Percentiles rank a stretch among this genome's conserved stretches.
Evolutionary conservation across 345 rosid species (phyloP).

Genomic region (Eucalyptus victrix): DNA sequence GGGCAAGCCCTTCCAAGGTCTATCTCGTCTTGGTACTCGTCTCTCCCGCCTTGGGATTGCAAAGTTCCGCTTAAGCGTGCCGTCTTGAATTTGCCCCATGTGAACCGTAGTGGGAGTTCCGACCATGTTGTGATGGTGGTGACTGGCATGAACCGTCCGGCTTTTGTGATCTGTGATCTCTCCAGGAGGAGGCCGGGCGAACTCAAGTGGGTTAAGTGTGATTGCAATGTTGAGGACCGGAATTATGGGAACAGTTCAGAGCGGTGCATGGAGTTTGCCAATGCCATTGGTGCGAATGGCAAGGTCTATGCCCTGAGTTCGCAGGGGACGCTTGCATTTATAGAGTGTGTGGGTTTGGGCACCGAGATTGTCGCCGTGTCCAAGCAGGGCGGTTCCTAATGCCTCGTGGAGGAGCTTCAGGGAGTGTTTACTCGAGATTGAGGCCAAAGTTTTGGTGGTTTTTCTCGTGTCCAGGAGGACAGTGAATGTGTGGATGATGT

Average conservation of each 20-base stretch:
- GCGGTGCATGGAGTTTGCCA: not conserved
- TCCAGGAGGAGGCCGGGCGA: not conserved
- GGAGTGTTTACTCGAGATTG: constrained; percentile 17
- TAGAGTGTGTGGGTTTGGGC: not conserved
- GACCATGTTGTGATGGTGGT: not conserved
- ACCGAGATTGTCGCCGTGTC: not conserved
- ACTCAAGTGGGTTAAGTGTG: not conserved
- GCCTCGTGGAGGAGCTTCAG: not conserved
- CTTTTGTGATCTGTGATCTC: not conserved
- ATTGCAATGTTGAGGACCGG: not conserved
- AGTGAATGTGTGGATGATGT: constrained; percentile 3
- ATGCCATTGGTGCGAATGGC: constrained; percentile 8
- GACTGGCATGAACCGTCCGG: constrained; percentile 1
- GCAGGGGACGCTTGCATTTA: constrained; percentile 7
- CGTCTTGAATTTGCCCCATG: not conserved
- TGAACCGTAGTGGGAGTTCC: accelerated
- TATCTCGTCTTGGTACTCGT: not conserved
- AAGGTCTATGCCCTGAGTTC: constrained; percentile 17
- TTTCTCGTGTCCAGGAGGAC: constrained; percentile 3
- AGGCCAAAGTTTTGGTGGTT: constrained; percentile 3
- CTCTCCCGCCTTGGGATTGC: not conserved
- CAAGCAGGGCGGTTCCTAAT: constrained; percentile 1
- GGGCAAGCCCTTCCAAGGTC: too few species aligned
- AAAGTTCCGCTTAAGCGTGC: not conserved
- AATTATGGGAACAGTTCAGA: not conserved